Conservation (phyloP, 202 grass and related monocot genomes). For the Miscanthus sacchariflorus region DNA sequence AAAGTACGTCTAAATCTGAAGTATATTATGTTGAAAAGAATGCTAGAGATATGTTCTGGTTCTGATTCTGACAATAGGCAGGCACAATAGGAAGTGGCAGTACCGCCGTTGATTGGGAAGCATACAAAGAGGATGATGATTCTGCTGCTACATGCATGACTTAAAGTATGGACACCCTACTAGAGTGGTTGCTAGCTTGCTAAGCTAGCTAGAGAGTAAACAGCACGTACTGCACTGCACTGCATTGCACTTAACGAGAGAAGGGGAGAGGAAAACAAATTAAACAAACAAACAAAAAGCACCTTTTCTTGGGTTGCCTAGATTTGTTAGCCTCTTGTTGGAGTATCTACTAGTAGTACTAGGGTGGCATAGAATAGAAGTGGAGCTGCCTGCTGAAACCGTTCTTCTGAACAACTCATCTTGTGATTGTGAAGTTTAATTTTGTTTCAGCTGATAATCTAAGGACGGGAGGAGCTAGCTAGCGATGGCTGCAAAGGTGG, state of each 20-base stretch:
- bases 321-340: slow-evolving; percentile 17
- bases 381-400: background rate
- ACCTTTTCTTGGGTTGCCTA: background rate
- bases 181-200: slow-evolving; percentile 1
- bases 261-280: background rate
- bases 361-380: background rate
- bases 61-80: slow-evolving; percentile 48
- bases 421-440: background rate
- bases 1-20: background rate
- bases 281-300: slow-evolving; percentile 16
- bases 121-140: slow-evolving; percentile 41
- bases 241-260: background rate
- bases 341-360: slow-evolving; percentile 21
- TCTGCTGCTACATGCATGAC: slow-evolving; percentile 25
- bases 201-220: slow-evolving; percentile 11
- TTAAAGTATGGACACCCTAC: slow-evolving; percentile 32
- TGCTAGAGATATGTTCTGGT: slow-evolving; percentile 43
- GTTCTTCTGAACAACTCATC: background rate
- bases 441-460: slow-evolving; percentile 19
- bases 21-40: slow-evolving; percentile 2
- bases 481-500: slow-evolving; percentile 73
- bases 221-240: background rate
- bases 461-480: background rate
- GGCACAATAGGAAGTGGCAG: slow-evolving; percentile 12
- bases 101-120: slow-evolving; percentile 19